Conservation (phyloP, 2,329 filamentous ascomycete genomes). For the Colletotrichum lindemuthianum region DNA sequence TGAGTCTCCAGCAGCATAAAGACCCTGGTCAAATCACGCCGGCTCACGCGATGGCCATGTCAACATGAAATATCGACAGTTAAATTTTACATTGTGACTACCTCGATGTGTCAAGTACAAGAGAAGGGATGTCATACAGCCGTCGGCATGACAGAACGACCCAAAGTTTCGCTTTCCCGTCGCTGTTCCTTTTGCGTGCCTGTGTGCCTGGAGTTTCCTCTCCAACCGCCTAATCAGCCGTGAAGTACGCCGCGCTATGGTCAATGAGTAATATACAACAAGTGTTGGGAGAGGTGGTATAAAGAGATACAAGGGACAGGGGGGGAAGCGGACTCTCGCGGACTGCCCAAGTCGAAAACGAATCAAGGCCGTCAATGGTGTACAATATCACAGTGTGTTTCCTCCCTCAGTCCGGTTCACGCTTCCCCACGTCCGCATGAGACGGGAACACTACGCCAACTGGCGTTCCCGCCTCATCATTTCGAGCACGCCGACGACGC, state of each 20-base stretch:
- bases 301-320: slow-evolving; percentile 16
- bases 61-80: background rate
- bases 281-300: slow-evolving; percentile 3
- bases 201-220: slow-evolving; percentile 21
- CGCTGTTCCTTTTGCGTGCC: slow-evolving; percentile 6
- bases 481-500: slow-evolving; percentile 68
- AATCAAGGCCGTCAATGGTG: slow-evolving; percentile 20
- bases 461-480: slow-evolving; percentile 58
- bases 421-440: slow-evolving; percentile 2
- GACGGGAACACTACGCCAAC: slow-evolving; percentile 17
- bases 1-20: background rate
- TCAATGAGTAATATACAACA: slow-evolving; percentile 46
- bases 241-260: slow-evolving; percentile 49
- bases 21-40: background rate
- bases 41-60: background rate
- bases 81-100: slow-evolving; percentile 20
- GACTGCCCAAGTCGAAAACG: slow-evolving; percentile 2
- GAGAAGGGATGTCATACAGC: slow-evolving; percentile 52
- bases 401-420: slow-evolving; percentile 16
- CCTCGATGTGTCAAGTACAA: slow-evolving; percentile 40
- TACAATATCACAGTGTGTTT: slow-evolving; percentile 16
- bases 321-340: slow-evolving; percentile 5
- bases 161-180: slow-evolving; percentile 23
- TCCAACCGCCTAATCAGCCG: slow-evolving; percentile 32
- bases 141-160: slow-evolving; percentile 34